Base-by-base conservation (phyloP, 139 green algal species). In the Auxenochlorella protothecoides region DNA sequence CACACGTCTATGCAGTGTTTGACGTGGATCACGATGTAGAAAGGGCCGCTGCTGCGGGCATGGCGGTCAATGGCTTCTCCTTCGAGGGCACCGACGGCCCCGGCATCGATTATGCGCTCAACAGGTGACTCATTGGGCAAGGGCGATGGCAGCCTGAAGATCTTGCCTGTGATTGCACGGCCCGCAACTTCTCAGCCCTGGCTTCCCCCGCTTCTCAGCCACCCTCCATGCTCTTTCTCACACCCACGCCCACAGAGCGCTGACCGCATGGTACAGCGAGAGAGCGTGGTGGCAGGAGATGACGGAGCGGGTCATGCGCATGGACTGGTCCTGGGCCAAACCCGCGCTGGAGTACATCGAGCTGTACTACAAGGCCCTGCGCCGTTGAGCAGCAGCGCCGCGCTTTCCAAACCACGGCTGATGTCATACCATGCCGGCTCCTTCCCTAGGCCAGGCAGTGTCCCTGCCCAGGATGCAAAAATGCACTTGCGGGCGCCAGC, bases 281-380 rank as follows among this genome's bases (percentile, higher is more conserved):
- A 76, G 77, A n/a, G 59, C 85, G 13, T 81, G 70, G 67, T 97
- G 88, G 88, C 74, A 79, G 52, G 56, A 76, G 55, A 81, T 96
- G 73, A 65, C 74, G n/a, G 54, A 65, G 55, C 60, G 76, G 0
- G 76, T 83, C 62, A 96, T 96, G 90, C 54, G 76, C 53, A 85
- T 95, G 71, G 95, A 99, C 82, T 99, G 92, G 92, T 88, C 72
- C 72, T 99, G 95, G 95, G 87, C 88, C 78, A 81, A 81, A 15
- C 95, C 95, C 2, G 91, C 93, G 0, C 75, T 95, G 9, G 93
- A 97, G 72, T 99, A 99, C 79, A 81, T 99, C 4, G 91, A 97
- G 80, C 85, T 99, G 4, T 99, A 98, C 80, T 92, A 97, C 81
- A 87, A 87, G 68, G 88, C 89, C 1, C 73, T 86, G 27, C 27